Base-by-base conservation (phyloP, 441 rosid species). In the Erodium trifolium region DNA sequence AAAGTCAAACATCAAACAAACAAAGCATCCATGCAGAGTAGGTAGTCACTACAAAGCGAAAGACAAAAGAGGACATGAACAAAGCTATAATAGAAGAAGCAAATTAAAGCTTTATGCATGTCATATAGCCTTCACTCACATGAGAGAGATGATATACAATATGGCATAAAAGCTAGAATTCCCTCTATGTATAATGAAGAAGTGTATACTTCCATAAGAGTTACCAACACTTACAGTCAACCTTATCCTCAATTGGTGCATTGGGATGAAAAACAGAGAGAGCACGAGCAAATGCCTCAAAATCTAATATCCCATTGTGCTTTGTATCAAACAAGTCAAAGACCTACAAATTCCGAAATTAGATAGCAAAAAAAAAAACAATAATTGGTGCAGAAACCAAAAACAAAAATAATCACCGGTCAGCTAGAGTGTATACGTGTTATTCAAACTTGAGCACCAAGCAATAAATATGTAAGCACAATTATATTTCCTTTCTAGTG, bases 261-360 rank as follows among this genome's bases (percentile, higher is more conserved):
- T 86, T 93, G 70, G 97, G 98, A 80, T 93, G 98, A 76, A 93
- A 93, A 60, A 93, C 97, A 1, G 98, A 93, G 57, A 93, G 91
- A 65, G 97, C 96, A 70, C 89, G 96, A 7, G 96, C 96, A 83
- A 93, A 93, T 81, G 91, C 98, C 79, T 93, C 98, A 59, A 93
- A 93, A 63, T 94, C 98, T 29, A 93, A 83, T 71, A 93, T 89
- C 70, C 98, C 97, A 82, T 91, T 91, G 78, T 93, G 98, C 72
- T 89, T 93, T 70, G 92, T 87, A 78, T 93, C 97, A 73, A 93
- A 91, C 84, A 93, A 82, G 80, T 91, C 97, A 71, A 93, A 93
- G 23, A 93, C 98, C 98, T 93, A 57, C 63, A 57, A 2, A 19
- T 57, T 18, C 63, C 60, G 14, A 37, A 62, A 68, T 72, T 57